Percentiles rank a stretch among this genome's conserved stretches.
Evolutionary conservation across 306 rosid genomes (phyloP).

Genomic region (Prunus fruticosa): DNA sequence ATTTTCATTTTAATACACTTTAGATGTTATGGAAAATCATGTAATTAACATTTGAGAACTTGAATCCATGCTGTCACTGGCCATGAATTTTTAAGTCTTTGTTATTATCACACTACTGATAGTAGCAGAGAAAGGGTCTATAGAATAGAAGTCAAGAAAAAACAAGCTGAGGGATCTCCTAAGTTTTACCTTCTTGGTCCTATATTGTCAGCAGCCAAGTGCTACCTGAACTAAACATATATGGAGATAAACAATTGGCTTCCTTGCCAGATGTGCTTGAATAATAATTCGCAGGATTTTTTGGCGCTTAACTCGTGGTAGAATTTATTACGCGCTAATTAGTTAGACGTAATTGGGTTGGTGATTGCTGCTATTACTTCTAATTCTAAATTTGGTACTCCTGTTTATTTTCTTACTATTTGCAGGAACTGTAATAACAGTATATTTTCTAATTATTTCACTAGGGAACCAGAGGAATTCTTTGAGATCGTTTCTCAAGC

Average conservation of each 20-base stretch:
- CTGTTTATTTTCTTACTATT: background rate
- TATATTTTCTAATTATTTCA: constrained; percentile 17
- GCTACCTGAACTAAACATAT: background rate
- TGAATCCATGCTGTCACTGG: background rate
- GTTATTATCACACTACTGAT: too few relatives aligned
- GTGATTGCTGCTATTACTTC: background rate
- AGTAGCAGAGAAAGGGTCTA: background rate
- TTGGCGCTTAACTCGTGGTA: constrained; percentile 5
- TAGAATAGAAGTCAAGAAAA: background rate
- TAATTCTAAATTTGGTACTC: background rate
- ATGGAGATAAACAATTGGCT: background rate
- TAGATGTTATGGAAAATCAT: background rate
- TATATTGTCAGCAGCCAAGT: background rate
- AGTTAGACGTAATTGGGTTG: background rate
- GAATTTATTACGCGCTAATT: background rate
- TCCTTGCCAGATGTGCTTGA: background rate
- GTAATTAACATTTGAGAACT: background rate
- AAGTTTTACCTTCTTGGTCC: too few relatives aligned
- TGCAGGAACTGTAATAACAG: constrained; percentile 1
- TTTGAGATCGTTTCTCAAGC: constrained; percentile 97
- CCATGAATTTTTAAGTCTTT: too few relatives aligned
- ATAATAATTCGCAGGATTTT: background rate
- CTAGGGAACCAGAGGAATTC: constrained; percentile 89
- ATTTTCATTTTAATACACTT: background rate
- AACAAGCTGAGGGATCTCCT: background rate